A percentile compares a stretch with the other conserved stretches of the same genome.
These are phyloP conservation scores for Ceratobasidium sp. DNA, from an alignment of 1,284 basidiomycete species.

Conservation along the genomic window DNA sequence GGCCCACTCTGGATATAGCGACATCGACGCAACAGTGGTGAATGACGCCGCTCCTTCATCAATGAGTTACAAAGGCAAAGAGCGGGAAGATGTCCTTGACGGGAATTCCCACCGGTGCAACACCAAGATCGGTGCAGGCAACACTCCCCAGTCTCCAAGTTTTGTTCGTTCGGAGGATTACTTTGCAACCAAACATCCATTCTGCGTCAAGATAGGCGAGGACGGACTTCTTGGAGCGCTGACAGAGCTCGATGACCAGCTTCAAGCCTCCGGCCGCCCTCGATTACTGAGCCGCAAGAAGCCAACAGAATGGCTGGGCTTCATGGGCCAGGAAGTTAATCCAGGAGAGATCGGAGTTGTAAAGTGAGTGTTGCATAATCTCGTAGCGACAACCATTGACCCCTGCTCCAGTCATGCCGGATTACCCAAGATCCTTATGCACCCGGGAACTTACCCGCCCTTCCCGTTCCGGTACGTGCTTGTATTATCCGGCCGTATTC, in stretches of 20 bases:
- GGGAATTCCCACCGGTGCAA: slow-evolving; percentile 13
- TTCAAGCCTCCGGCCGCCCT: slow-evolving; percentile 62
- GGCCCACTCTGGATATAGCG: background rate
- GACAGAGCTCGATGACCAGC: slow-evolving; percentile 66
- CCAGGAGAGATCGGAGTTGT: slow-evolving; percentile 67
- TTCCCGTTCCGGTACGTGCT: slow-evolving; percentile 61
- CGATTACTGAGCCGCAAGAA: slow-evolving; percentile 61
- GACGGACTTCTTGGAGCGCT: slow-evolving; percentile 67
- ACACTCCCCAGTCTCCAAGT: background rate
- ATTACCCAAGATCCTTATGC: slow-evolving; percentile 69
- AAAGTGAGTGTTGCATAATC: slow-evolving; percentile 67
- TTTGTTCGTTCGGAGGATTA: slow-evolving; percentile 46
- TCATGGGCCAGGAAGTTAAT: slow-evolving; percentile 53
- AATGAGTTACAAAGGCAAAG: slow-evolving; percentile 28
- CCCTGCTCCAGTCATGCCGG: slow-evolving; percentile 79
- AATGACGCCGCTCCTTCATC: slow-evolving; percentile 5
- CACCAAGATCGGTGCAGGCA: slow-evolving; percentile 14
- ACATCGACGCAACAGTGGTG: slow-evolving; percentile 32
- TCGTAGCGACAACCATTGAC: slow-evolving; percentile 52
- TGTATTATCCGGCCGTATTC: background rate
- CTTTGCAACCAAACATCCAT: slow-evolving; percentile 60
- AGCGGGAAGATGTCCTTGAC: slow-evolving; percentile 18
- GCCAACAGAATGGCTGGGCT: slow-evolving; percentile 41
- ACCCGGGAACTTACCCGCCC: slow-evolving; percentile 73
- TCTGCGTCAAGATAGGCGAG: slow-evolving; percentile 69